Evolutionary conservation across 2,329 filamentous ascomycete genomes (phyloP), one percentile per base, ranked within the genome.

Genomic region (Colletotrichum camelliae): DNA sequence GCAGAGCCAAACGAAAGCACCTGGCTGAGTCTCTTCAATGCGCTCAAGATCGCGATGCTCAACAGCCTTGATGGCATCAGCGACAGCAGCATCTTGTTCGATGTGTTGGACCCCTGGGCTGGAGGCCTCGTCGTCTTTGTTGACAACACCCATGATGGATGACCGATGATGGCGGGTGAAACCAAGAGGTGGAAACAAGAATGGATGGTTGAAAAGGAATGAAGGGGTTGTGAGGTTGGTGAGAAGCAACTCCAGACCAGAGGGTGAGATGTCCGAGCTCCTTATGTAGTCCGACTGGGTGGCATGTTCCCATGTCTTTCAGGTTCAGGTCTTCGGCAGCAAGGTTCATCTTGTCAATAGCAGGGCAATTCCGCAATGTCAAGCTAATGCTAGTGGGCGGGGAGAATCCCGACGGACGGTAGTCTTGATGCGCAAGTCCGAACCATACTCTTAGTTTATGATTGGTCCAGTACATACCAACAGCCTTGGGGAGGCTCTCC

Each of bases 1-100:
- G 27, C 80, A 80, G 60, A 81, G 79, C 80, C 80, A 81, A 0
- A 81, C 80, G 5, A 79, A 78, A n/a, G 52, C 76, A 10, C 79
- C 80, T 1, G 80, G 77, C 60, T 77, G 76, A 8, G 80, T 81
- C 13, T 79, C 79, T 31, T 81, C 80, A 35, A 80, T 81, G 12
- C 70, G 70, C 35, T 72, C 64, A 12, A 72, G 70, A 16, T 72
- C 70, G 29, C 64, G 70, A 29, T 72, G 55, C 27, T 68, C 64
- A 16, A 72, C 37, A n/a, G 55, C 70, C 35, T 72, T 72, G 27
- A 72, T 52, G 7, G 64, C 62, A 8, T 67, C 70, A 29, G 33
- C 37, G 18, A 67, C 64, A 15, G 35, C 33, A 43, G 43, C 37
- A 18, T 68, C 39, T 18, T 72, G 69, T 35, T 72, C 70, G 37